Percentiles rank a stretch among this genome's conserved stretches.
Evolutionary conservation across 2,329 filamentous ascomycete genomes (phyloP).

Genomic region (Bipolaris victoriae): DNA sequence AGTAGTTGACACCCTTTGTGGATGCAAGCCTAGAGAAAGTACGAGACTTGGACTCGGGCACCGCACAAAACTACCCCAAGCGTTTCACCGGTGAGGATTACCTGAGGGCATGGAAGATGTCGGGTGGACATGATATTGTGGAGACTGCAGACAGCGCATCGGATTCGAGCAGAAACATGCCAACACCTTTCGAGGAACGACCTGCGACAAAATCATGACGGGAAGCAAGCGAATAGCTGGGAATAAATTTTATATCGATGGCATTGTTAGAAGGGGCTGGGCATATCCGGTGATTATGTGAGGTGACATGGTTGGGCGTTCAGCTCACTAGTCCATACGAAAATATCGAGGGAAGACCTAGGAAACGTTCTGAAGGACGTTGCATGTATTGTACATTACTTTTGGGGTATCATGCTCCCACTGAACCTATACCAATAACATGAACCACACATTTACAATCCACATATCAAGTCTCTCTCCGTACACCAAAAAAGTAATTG

Average conservation of each 20-base stretch:
- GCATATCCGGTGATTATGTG: neutral
- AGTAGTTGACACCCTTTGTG: slow-evolving; percentile 80
- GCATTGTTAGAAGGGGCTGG: neutral
- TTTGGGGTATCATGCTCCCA: slow-evolving; percentile 13
- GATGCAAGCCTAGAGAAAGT: slow-evolving; percentile 62
- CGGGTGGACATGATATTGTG: slow-evolving; percentile 39
- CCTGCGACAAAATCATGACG: slow-evolving; percentile 20
- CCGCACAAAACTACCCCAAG: slow-evolving; percentile 30
- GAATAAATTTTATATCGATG: too few species aligned
- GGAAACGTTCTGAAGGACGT: neutral
- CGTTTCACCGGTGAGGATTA: slow-evolving; percentile 43
- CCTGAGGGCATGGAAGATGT: slow-evolving; percentile 42
- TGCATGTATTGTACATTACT: slow-evolving; percentile 15
- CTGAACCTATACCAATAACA: neutral
- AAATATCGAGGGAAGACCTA: neutral
- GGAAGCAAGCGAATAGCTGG: neutral
- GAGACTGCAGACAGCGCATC: slow-evolving; percentile 5
- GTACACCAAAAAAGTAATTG: slow-evolving; percentile 95
- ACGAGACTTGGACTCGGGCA: slow-evolving; percentile 16
- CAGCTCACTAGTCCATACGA: neutral
- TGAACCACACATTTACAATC: neutral
- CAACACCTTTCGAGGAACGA: slow-evolving; percentile 36
- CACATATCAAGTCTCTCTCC: slow-evolving; percentile 51
- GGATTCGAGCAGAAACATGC: slow-evolving; percentile 26
- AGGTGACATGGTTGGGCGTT: slow-evolving; percentile 7